These are phyloP conservation scores for Antitrichia curtipendula DNA, from an alignment of 225 moss, liverwort and hornwort species.

Conservation along the genomic window DNA sequence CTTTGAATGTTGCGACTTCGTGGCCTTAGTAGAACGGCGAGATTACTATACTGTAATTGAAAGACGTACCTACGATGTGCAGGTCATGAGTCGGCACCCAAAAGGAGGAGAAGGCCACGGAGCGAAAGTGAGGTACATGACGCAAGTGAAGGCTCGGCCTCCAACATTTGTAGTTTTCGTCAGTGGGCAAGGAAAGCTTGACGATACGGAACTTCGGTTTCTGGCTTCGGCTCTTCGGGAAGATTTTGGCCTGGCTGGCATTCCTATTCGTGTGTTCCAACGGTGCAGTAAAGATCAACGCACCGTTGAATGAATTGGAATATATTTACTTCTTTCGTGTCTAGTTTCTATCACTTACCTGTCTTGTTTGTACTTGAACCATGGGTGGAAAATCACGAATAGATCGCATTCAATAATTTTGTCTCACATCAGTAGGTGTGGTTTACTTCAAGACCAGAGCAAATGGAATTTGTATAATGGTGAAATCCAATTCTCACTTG, in stretches of 20 bases:
- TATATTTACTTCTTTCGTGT: background rate
- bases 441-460: background rate
- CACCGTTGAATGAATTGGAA: background rate
- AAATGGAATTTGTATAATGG: background rate
- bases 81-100: constrained; percentile 92
- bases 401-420: background rate
- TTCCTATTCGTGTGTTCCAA: constrained; percentile 85
- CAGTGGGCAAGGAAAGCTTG: constrained; percentile 69
- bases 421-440: background rate
- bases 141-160: constrained; percentile 97
- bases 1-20: background rate
- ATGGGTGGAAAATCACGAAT: background rate
- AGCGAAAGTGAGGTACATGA: constrained; percentile 85
- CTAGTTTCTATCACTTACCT: background rate
- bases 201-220: constrained; percentile 84
- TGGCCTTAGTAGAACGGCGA: background rate
- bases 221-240: constrained; percentile 83
- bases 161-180: constrained; percentile 98
- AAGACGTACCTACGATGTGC: background rate
- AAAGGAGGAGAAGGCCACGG: constrained; percentile 57
- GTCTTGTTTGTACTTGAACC: background rate
- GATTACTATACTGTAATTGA: background rate
- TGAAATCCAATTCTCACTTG: background rate
- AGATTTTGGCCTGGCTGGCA: constrained; percentile 71
- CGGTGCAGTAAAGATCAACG: constrained; percentile 54